These are phyloP conservation scores for Melanomma pulvis-pyrius DNA, from an alignment of 495 filamentous ascomycete genomes.

Conservation along the genomic window DNA sequence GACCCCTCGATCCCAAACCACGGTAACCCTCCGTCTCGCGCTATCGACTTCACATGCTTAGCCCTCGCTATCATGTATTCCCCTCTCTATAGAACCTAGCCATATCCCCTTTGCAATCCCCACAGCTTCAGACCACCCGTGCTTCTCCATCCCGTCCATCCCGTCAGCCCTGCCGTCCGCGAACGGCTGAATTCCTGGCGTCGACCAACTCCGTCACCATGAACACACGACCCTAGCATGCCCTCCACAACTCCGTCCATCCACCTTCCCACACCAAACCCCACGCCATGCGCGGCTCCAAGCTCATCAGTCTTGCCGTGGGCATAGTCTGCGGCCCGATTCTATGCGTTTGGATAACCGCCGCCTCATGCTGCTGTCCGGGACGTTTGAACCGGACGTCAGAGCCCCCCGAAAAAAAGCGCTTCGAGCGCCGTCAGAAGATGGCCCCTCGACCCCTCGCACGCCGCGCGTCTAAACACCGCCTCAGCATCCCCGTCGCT, in stretches of 20 bases:
- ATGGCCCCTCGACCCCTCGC: slow-evolving; percentile 27
- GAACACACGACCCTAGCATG: slow-evolving; percentile 3
- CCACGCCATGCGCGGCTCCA: slow-evolving; percentile 4
- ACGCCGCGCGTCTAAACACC: slow-evolving; percentile 10
- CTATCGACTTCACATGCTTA: too few species aligned
- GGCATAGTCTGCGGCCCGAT: slow-evolving; percentile 25
- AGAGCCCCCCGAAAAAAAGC: slow-evolving; percentile 29
- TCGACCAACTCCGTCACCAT: slow-evolving; percentile 1
- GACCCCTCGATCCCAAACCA: too few species aligned
- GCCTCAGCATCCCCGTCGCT: slow-evolving; percentile 17
- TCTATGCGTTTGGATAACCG: slow-evolving; percentile 17
- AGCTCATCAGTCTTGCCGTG: slow-evolving; percentile 8
- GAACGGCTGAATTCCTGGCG: too few species aligned
- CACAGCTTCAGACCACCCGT: too few species aligned
- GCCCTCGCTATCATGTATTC: too few species aligned
- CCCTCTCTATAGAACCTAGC: too few species aligned
- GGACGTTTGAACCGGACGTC: slow-evolving; percentile 7
- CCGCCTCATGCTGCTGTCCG: slow-evolving; percentile 29
- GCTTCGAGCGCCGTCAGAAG: slow-evolving; percentile 30
- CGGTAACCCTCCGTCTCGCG: too few species aligned
- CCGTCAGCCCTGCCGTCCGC: too few species aligned
- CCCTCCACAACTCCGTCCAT: not conserved
- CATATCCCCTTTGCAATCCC: too few species aligned
- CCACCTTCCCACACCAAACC: not conserved
- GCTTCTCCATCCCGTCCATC: too few species aligned